These are phyloP conservation scores for Ogataea methanolica DNA, from an alignment of 805 yeast species.

Conservation along the genomic window DNA sequence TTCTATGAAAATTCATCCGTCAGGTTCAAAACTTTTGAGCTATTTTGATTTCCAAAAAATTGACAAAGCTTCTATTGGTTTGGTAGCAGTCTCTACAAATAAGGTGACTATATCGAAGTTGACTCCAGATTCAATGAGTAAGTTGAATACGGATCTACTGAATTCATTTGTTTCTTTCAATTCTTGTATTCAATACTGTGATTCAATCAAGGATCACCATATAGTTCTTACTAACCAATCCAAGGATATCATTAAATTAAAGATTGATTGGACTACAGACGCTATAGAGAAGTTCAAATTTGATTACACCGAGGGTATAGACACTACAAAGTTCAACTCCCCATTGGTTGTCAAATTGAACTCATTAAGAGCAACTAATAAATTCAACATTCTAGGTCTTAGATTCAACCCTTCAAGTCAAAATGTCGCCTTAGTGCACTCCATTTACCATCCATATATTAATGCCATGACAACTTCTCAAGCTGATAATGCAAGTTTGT, in stretches of 20 bases:
- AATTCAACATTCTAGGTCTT: constrained; percentile 5
- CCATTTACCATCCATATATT: constrained; percentile 6
- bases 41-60: constrained; percentile 7
- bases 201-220: neutral
- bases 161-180: constrained; percentile 10
- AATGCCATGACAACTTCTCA: constrained; percentile 11
- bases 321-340: neutral
- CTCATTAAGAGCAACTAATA: constrained; percentile 6
- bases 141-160: neutral
- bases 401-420: constrained; percentile 7
- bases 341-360: constrained; percentile 13
- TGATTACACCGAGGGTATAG: constrained; percentile 9
- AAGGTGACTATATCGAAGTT: constrained; percentile 1
- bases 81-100: constrained; percentile 6
- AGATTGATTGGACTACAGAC: constrained; percentile 5
- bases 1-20: constrained; percentile 1
- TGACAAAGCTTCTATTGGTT: constrained; percentile 1
- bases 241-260: constrained; percentile 5
- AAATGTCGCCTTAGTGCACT: constrained; percentile 7
- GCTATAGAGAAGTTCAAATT: neutral
- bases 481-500: constrained; percentile 9
- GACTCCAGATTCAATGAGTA: neutral
- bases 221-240: constrained; percentile 9
- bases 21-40: constrained; percentile 6
- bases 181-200: constrained; percentile 10